Conservation (phyloP, 192 early-diverging fungal species). For the Jimgerdemannia flammicorona region DNA sequence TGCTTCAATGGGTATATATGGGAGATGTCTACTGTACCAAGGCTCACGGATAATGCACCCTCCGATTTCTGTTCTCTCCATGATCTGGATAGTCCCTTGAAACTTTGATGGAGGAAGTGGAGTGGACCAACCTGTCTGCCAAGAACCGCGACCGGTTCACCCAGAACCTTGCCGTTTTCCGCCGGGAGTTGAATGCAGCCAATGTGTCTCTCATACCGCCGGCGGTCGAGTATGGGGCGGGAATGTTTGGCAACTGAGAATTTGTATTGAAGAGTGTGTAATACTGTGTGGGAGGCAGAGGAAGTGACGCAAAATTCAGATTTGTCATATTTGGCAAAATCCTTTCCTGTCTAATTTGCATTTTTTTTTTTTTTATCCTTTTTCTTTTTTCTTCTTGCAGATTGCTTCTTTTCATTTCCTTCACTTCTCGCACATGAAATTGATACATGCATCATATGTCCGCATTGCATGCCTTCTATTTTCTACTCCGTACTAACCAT, state of each 20-base stretch:
- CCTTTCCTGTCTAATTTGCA: neutral
- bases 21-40: neutral
- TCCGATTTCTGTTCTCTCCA: neutral
- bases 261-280: neutral
- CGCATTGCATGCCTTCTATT: no score
- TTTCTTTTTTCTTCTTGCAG: no score
- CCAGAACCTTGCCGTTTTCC: conserved; percentile 53
- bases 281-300: neutral
- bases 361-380: no score
- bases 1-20: no score
- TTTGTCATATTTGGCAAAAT: neutral
- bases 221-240: neutral
- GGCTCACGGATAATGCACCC: conserved; percentile 1
- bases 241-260: neutral
- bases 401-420: no score
- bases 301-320: neutral
- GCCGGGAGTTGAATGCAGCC: conserved; percentile 35
- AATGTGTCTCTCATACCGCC: conserved; percentile 29
- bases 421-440: no score
- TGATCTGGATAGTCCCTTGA: conserved; percentile 34
- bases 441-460: no score
- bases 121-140: conserved; percentile 33
- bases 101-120: conserved; percentile 60
- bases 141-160: conserved; percentile 67
- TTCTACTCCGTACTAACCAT: no score